Base-by-base conservation (phyloP, 2,329 filamentous ascomycete species). In the Diaporthe vaccinii region DNA sequence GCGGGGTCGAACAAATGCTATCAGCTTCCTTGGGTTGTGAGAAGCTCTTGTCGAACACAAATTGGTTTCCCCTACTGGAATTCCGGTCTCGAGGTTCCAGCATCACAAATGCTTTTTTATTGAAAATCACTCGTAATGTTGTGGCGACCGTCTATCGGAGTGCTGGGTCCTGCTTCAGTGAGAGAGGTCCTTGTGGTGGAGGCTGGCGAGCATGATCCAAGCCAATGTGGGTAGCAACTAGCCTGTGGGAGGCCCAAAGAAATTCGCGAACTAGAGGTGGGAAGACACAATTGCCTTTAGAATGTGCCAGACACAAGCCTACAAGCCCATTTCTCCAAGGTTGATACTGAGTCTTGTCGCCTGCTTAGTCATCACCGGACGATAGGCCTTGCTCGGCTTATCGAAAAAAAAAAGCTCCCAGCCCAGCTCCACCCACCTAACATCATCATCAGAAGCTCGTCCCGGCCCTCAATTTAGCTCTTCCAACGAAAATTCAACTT, bases 401-500 rank as follows among this genome's bases (percentile, higher is more conserved):
- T 53, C 44, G 25, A 25, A 39, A 39, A 31, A 53, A 67, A 68
- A 68, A 53, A 68, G 65, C 46, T 68, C 31, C 28, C 44, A 12
- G 22, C 10, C 28, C 31, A 68, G 62, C 28, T 68, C 44, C 44
- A 68, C 62, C 39, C 57, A 20, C 25, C 46, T 39, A 75, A 36
- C 73, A 74, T 72, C 69, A 70, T 72, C 59, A 44, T 72, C 34
- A 71, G 55, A 73, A 69, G 61, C 65, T 72, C 31, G 17, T 17
- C 68, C 58, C 51, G 22, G 36, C 70, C 68, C 36, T 44, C 34
- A 57, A 41, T 41, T n/a, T 39, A 34, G 31, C 46, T 34, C 9
- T 28, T 68, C 22, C 69, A 25, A 49, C 17, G 46, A 78, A 79
- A 72, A 49, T 72, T 72, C 39, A 12, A 67, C 22, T 15, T 72